These are phyloP conservation scores for Stentor roeselii DNA, from an alignment of 73 alveolate genomes.

Conservation along the genomic window DNA sequence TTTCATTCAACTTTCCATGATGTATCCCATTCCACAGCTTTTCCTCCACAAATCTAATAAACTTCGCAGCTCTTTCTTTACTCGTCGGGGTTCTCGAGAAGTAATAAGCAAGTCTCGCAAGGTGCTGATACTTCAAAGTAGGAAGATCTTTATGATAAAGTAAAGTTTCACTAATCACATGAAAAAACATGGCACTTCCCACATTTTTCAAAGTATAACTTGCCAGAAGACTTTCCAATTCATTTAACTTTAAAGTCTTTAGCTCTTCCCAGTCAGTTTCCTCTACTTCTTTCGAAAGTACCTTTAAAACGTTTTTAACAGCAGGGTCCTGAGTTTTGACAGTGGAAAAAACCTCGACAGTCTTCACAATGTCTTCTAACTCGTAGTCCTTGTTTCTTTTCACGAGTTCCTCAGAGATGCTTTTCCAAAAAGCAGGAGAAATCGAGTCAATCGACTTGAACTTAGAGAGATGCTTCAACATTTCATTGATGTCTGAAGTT, in stretches of 20 bases:
- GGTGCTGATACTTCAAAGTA: neutral
- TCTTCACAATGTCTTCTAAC: neutral
- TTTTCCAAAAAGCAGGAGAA: neutral
- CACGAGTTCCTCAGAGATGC: neutral
- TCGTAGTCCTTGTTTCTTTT: neutral
- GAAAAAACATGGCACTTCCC: neutral
- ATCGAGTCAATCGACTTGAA: neutral
- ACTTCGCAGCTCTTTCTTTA: neutral
- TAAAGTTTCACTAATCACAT: neutral
- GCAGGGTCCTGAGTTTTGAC: neutral
- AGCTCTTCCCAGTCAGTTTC: neutral
- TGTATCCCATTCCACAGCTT: constrained; percentile 9
- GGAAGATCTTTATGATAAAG: neutral
- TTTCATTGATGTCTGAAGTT: neutral
- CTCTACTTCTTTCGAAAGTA: neutral
- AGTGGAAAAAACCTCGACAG: neutral
- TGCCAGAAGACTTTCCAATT: neutral
- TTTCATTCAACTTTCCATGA: constrained; percentile 6
- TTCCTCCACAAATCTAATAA: neutral
- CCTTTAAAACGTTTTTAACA: neutral
- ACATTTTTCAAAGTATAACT: neutral
- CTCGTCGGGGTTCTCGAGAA: neutral
- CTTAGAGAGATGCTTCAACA: too few relatives aligned
- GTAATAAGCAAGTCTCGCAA: constrained; percentile 12
- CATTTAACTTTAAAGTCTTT: neutral